phyloP scores from a whole-genome alignment of 2,329 filamentous ascomycete species.

The Fusarium sp. region DNA sequence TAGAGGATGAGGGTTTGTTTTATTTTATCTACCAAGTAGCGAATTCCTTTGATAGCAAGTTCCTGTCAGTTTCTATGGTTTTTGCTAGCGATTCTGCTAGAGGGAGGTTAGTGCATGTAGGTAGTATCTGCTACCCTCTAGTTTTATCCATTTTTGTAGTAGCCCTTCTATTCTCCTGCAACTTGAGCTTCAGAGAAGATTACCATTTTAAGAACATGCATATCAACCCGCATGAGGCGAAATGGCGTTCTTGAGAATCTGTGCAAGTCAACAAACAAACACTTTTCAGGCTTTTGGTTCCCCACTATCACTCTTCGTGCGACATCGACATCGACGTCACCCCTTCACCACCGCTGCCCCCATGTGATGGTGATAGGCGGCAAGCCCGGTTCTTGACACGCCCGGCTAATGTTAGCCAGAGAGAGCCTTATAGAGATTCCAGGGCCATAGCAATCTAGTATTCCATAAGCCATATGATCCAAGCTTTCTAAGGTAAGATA shows the following conservation, averaged over 20 bases:
- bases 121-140: neutral
- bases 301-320: conserved; percentile 25
- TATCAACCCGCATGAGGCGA: conserved; percentile 4
- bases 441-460: neutral
- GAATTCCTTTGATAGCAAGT: neutral
- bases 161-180: neutral
- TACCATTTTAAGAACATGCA: conserved; percentile 11
- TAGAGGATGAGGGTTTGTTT: conserved; percentile 1
- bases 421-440: conserved; percentile 17
- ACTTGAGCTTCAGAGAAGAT: neutral
- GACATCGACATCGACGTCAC: conserved; percentile 39
- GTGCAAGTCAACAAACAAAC: conserved; percentile 11
- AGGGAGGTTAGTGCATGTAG: neutral
- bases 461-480: neutral
- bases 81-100: neutral
- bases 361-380: conserved; percentile 44
- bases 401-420: neutral
- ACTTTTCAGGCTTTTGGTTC: conserved; percentile 11
- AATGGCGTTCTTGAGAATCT: conserved; percentile 6
- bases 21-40: neutral
- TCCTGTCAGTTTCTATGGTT: neutral
- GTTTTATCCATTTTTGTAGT: neutral
- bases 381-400: conserved; percentile 34
- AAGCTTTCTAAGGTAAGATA: neutral
- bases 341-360: conserved; percentile 19